A percentile compares a stretch with the other conserved stretches of the same genome.
phyloP scores from a whole-genome alignment of 139 green algal species.

The Astrephomene gubernaculifera region DNA sequence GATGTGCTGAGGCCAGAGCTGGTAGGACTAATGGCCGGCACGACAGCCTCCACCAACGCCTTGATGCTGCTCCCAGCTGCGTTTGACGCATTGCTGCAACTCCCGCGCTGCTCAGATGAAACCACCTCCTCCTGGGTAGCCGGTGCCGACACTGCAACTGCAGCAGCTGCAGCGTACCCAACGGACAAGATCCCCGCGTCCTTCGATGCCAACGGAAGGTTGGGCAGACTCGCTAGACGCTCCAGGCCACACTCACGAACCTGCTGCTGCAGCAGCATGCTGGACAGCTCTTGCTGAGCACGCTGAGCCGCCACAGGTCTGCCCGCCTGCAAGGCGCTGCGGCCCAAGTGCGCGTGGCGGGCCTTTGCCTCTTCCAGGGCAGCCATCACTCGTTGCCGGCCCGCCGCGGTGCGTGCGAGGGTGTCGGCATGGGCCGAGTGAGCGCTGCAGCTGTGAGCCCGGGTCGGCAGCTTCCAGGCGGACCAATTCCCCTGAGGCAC shows the following conservation, averaged over 20 bases:
- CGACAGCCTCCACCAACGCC: no score
- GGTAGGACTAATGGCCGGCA: no score
- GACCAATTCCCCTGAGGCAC: no score
- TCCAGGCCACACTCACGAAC: neutral
- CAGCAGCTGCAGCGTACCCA: neutral
- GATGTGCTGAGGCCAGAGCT: no score
- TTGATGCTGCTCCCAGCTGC: no score
- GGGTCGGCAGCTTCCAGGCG: no score
- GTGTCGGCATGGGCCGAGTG: neutral
- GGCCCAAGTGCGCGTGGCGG: conserved; percentile 3
- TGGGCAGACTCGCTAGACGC: neutral
- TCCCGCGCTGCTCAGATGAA: no score
- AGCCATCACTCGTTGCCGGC: neutral
- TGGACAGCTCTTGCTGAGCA: neutral
- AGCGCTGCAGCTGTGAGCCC: no score
- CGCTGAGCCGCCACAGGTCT: neutral
- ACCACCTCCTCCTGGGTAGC: no score
- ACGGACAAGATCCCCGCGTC: neutral
- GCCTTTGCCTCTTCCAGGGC: conserved; percentile 2
- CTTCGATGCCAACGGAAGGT: neutral
- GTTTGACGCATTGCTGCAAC: no score
- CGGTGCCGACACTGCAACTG: neutral
- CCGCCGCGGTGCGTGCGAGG: neutral
- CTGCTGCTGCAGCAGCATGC: neutral
- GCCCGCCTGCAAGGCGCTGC: no score